Evolutionary conservation across 2,329 filamentous ascomycete genomes (phyloP).

Genomic region (Cladobotryum protrusum): DNA sequence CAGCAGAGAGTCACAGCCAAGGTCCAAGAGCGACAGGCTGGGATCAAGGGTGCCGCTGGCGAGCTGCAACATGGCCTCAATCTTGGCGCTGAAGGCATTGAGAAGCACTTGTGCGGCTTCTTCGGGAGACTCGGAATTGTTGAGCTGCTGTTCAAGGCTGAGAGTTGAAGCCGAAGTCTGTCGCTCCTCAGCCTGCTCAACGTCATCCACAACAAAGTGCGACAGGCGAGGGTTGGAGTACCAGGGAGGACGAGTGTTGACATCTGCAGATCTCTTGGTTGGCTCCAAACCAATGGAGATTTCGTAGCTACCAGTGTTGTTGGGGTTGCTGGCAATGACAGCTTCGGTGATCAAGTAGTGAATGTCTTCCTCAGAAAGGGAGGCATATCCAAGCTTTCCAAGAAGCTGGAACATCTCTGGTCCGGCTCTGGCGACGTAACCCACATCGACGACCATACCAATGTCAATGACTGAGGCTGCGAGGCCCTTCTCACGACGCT

Average conservation of each 20-base stretch:
- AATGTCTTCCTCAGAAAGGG: background rate
- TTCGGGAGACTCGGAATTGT: background rate
- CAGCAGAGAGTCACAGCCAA: constrained; percentile 23
- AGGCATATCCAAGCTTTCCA: background rate
- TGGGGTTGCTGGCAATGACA: constrained; percentile 17
- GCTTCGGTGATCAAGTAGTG: constrained; percentile 23
- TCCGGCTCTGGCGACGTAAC: constrained; percentile 15
- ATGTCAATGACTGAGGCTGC: constrained; percentile 33
- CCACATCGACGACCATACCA: constrained; percentile 31
- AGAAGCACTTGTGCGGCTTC: background rate
- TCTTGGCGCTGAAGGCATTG: constrained; percentile 1
- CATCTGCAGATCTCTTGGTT: background rate
- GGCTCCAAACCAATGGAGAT: constrained; percentile 1
- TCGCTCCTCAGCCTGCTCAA: background rate
- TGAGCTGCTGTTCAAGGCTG: background rate
- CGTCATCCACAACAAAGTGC: background rate
- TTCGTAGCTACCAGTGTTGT: constrained; percentile 1
- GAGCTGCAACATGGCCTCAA: constrained; percentile 6
- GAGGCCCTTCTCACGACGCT: constrained; percentile 31
- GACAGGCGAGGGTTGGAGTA: background rate
- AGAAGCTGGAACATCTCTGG: background rate
- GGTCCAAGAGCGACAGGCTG: constrained; percentile 9
- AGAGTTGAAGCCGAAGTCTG: background rate
- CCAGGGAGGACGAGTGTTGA: background rate
- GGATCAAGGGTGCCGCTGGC: constrained; percentile 1